phyloP scores from a whole-genome alignment of 2,329 filamentous ascomycete genomes.

The Colletotrichum limetticola region DNA sequence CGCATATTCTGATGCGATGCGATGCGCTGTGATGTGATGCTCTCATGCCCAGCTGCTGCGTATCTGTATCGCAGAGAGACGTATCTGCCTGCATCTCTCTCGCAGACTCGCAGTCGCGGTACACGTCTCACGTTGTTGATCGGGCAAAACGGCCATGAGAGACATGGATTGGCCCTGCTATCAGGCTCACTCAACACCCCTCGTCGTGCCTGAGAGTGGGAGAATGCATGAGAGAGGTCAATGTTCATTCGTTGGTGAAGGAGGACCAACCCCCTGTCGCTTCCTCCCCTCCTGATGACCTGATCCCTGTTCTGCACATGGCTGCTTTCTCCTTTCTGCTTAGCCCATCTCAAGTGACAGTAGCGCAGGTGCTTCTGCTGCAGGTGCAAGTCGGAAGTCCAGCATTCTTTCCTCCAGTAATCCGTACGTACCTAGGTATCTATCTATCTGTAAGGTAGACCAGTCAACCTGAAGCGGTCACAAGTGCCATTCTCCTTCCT shows the following conservation, averaged over 20 bases:
- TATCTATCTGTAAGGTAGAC: too few species aligned
- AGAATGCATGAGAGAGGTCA: background rate
- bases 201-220: background rate
- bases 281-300: background rate
- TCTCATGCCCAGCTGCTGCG: background rate
- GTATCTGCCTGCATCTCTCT: background rate
- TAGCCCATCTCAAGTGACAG: background rate
- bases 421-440: too few species aligned
- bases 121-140: background rate
- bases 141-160: background rate
- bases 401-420: background rate
- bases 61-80: too few species aligned
- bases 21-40: background rate
- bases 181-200: background rate
- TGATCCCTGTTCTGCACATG: slow-evolving; percentile 30
- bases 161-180: background rate
- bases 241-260: background rate
- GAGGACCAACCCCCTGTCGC: background rate
- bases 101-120: background rate
- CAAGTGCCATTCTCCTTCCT: background rate
- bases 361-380: background rate
- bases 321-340: background rate
- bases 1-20: background rate
- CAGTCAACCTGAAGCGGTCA: too few species aligned
- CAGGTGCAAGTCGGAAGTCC: background rate